Evolutionary conservation across 306 rosid species (phyloP).

Genomic region (Geum urbanum): DNA sequence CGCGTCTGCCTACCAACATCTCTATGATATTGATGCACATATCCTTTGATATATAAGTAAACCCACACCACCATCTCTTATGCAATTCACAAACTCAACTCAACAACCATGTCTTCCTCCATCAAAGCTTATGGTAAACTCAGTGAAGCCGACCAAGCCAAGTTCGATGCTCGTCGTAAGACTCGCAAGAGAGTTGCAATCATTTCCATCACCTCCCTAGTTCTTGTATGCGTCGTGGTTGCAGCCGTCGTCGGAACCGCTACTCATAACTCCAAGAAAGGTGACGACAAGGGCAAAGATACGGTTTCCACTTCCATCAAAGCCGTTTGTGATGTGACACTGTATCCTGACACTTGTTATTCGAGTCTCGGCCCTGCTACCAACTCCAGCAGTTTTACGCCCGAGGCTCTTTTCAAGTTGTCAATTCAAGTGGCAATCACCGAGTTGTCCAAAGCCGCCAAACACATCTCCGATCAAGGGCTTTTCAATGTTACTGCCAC

Average conservation of each 20-base stretch:
- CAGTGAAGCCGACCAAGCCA: constrained; percentile 45
- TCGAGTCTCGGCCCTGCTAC: constrained; percentile 34
- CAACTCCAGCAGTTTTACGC: constrained; percentile 35
- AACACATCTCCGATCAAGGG: constrained; percentile 31
- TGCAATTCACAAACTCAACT: constrained; percentile 5
- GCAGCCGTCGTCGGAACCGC: constrained; percentile 43
- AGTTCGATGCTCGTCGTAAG: constrained; percentile 40
- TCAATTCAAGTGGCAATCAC: constrained; percentile 43
- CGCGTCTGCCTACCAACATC: constrained; percentile 3
- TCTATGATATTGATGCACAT: neutral
- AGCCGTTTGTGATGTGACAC: constrained; percentile 65
- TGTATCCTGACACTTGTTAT: constrained; percentile 54
- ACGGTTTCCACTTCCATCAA: constrained; percentile 38
- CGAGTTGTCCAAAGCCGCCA: constrained; percentile 38
- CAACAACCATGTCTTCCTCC: constrained; percentile 33
- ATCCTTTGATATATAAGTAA: neutral
- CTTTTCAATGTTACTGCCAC: constrained; percentile 19
- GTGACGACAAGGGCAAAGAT: neutral
- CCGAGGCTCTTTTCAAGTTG: constrained; percentile 44
- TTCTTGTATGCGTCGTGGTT: constrained; percentile 40
- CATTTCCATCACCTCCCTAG: constrained; percentile 44
- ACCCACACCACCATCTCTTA: neutral
- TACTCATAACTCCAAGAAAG: constrained; percentile 13
- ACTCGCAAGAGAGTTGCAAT: constrained; percentile 49
- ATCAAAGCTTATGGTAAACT: constrained; percentile 48